Base-by-base conservation (phyloP, 1,284 basidiomycete species). In the Cutaneotrichosporon sp. region DNA sequence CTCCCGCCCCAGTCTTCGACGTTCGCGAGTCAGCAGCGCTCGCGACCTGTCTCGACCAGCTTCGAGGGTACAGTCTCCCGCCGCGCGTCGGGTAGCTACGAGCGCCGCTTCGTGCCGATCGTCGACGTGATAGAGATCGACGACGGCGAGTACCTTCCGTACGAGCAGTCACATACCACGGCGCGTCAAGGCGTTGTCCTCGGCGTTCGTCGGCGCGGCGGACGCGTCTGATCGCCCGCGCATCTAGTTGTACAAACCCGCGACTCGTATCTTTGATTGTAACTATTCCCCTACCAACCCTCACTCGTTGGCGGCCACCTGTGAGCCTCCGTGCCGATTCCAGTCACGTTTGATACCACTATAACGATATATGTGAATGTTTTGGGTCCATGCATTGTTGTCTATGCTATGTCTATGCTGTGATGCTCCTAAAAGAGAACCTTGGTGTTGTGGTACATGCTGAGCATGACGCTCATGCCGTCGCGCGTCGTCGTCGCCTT, bases 371-470 rank as follows among this genome's bases (percentile, higher is more conserved):
- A 46, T 53, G 31, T 53, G 51, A 53, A 32, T 31, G 30, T 34
- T 53, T 53, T 18, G 51, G 51, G 30, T 21, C 57, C 31, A 58
- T 58, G 46, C 57, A 58, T 58, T 42, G 16, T 55, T 26, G 36
- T 60, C 49, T 52, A 60, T 60, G 58, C 46, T 52, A 53, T 32
- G 49, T 21, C 34, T 49, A 50, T 46, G 16, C n/a, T 16, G 21
- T 36, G 46, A 38, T n/a, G 3, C 34, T 18, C 9, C 42, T 72
- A 81, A 60, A 81, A 81, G 76, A 81, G 75, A 47, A 81, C 69
- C 70, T 77, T 78, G 11, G 76, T 79, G 67, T 81, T 81, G 63
- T 67, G 68, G 65, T 81, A 81, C 77, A 81, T 80, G 63, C 65
- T 67, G 42, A 73, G 62, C 75, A 80, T 78, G 56, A 78, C 70